Base-by-base conservation (phyloP, 2,329 filamentous ascomycete species). In the Nectriaceae sp. region DNA sequence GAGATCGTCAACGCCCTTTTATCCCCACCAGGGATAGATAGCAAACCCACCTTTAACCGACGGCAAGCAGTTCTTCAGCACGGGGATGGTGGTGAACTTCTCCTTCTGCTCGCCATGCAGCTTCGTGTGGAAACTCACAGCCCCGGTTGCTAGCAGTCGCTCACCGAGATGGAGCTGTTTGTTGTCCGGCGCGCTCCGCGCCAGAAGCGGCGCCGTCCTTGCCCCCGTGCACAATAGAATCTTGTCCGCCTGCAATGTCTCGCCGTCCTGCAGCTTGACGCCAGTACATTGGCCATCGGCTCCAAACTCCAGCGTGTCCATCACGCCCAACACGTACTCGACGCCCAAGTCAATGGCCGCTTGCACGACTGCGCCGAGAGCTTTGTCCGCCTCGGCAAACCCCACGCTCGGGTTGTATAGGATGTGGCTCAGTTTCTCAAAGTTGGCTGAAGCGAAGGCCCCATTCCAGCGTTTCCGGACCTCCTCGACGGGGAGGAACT, bases 351-450 rank as follows among this genome's bases (percentile, higher is more conserved):
- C 72, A 8, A 83, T 59, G 20, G 73, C 75, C 42, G 71, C 71
- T 49, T 77, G 75, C 5, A 80, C 79, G 13, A 84, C 75, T 11
- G 78, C 79, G 42, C 70, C 67, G 40, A 85, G 65, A 31, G 77
- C 74, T 62, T 82, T 78, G 47, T 80, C 80, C 11, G 82, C 82
- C 42, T 80, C 77, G 16, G 75, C 80, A 73, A 80, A 84, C 2
- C 82, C 82, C 62, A 79, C 82, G 24, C 73, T 77, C 50, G 76
- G 77, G 67, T 84, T 85, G 55, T 78, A 74, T 19, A 82, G 71
- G 16, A 84, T 72, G 54, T 76, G 75, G 51, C 78, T 77, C 39
- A 82, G 73, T 6, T 72, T 78, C 5, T 71, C 74, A 59, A 83
- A 83, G 51, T 84, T 73, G 24, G 81, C 75, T 38, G 80, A 76